Evolutionary conservation across 129 eudicot species (phyloP).

Genomic region (Flaveria bidentis): DNA sequence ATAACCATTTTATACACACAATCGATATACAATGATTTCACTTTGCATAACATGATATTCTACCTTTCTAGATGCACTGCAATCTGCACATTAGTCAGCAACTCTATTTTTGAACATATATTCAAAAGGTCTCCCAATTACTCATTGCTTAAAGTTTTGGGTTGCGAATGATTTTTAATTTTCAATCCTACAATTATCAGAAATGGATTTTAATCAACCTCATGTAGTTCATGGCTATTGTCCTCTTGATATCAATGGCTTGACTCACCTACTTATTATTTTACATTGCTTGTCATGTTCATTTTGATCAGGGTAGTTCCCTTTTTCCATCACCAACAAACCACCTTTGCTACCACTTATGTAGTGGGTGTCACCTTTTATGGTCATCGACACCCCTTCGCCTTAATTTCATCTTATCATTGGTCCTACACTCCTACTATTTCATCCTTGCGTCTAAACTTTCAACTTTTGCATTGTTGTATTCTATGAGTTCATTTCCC

Average conservation of each 20-base stretch:
- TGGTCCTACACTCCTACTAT: too few species aligned
- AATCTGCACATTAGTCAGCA: background rate
- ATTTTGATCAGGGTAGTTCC: too few species aligned
- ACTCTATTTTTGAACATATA: background rate
- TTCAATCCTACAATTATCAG: background rate
- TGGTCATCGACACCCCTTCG: too few species aligned
- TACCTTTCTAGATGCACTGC: background rate
- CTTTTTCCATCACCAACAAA: too few species aligned
- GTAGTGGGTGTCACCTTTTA: too few species aligned
- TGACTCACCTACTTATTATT: background rate
- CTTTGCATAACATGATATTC: background rate
- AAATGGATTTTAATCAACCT: background rate
- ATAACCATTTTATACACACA: too few species aligned
- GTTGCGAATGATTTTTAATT: background rate
- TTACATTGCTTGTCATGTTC: background rate
- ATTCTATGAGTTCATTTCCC: background rate
- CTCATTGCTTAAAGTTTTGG: background rate
- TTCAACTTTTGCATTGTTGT: background rate
- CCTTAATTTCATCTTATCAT: too few species aligned
- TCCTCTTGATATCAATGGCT: background rate
- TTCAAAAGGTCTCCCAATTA: background rate
- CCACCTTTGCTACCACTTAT: too few species aligned
- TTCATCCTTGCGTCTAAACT: background rate
- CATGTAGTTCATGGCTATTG: background rate
- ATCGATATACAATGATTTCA: too few species aligned